These are phyloP conservation scores for Epichloe hybrida DNA, from an alignment of 2,329 filamentous ascomycete genomes.

Conservation along the genomic window DNA sequence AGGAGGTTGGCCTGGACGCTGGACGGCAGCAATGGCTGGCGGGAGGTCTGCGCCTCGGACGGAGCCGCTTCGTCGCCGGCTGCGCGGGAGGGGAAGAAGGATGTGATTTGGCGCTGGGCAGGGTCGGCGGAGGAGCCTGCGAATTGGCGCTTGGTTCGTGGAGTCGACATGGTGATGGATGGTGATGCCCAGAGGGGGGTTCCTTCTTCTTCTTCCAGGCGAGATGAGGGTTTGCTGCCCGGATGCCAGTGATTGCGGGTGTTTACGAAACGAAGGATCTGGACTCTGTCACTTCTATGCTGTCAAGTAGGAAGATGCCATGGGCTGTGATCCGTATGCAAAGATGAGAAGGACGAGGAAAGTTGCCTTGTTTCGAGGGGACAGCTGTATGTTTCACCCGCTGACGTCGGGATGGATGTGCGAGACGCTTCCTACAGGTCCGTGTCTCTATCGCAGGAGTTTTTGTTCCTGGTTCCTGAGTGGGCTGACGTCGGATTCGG, in stretches of 20 bases:
- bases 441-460: background rate
- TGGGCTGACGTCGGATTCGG: too few species aligned
- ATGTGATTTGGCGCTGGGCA: slow-evolving; percentile 49
- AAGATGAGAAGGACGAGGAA: background rate
- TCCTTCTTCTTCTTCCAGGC: background rate
- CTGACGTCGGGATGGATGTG: background rate
- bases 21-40: slow-evolving; percentile 42
- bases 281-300: too few species aligned
- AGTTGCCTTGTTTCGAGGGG: background rate
- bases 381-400: background rate
- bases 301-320: too few species aligned
- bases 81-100: slow-evolving; percentile 38
- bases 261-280: too few species aligned
- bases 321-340: too few species aligned
- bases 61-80: slow-evolving; percentile 24
- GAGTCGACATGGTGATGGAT: slow-evolving; percentile 31
- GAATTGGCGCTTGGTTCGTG: slow-evolving; percentile 48
- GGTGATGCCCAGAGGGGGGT: too few species aligned
- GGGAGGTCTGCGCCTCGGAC: slow-evolving; percentile 8
- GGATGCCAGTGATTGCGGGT: background rate
- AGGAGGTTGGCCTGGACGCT: slow-evolving; percentile 71
- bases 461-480: too few species aligned
- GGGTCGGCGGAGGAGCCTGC: slow-evolving; percentile 45
- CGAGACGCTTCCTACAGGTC: background rate
- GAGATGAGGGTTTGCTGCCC: background rate